phyloP scores from a whole-genome alignment of 441 rosid genomes.

The Dalechampia spathulata region DNA sequence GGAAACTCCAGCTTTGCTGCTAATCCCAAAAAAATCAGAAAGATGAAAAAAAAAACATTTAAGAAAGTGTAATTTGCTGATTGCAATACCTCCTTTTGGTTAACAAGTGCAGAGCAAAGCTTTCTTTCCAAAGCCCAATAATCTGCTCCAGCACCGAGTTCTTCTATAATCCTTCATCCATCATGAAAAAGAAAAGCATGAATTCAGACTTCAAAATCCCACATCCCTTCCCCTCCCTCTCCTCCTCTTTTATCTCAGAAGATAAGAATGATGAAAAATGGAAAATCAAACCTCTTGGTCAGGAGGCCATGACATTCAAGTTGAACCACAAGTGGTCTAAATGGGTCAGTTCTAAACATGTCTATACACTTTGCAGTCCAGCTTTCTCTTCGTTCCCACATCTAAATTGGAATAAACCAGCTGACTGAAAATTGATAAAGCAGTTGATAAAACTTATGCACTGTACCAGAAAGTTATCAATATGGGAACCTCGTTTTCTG shows the following conservation, averaged over 20 bases:
- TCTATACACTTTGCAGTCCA: slow-evolving; percentile 22
- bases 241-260: slow-evolving; percentile 1
- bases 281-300: slow-evolving; percentile 42
- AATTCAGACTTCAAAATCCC: not conserved
- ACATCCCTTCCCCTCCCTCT: too few species aligned
- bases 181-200: slow-evolving; percentile 4
- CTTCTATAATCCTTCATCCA: slow-evolving; percentile 52
- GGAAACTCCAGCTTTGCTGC: slow-evolving; percentile 1
- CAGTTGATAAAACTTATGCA: slow-evolving; percentile 4
- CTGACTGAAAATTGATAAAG: slow-evolving; percentile 18
- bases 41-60: not conserved
- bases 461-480: slow-evolving; percentile 7
- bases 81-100: slow-evolving; percentile 36
- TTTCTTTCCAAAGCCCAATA: slow-evolving; percentile 89
- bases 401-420: slow-evolving; percentile 16
- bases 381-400: slow-evolving; percentile 31
- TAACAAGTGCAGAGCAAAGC: slow-evolving; percentile 58
- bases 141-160: slow-evolving; percentile 61
- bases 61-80: slow-evolving; percentile 4
- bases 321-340: slow-evolving; percentile 43
- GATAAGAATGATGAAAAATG: not conserved
- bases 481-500: slow-evolving; percentile 26
- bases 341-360: slow-evolving; percentile 41
- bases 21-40: not conserved
- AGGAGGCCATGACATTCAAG: slow-evolving; percentile 55